These are phyloP conservation scores for Trypanosoma congolense DNA, from an alignment of 208 protist genomes.

Conservation along the genomic window DNA sequence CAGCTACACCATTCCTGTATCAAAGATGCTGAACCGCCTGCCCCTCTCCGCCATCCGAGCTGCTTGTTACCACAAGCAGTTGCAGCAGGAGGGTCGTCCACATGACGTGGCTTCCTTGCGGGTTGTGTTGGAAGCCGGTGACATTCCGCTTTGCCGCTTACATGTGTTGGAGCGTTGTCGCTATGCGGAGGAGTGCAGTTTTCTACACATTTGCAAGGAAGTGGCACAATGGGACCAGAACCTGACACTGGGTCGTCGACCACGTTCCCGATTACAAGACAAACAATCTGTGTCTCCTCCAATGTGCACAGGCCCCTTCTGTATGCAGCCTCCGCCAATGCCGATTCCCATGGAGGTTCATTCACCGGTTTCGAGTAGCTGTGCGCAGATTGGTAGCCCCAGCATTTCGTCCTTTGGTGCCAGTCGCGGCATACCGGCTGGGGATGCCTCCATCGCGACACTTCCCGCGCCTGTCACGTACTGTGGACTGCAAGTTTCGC, in stretches of 20 bases:
- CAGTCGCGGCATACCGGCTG: neutral
- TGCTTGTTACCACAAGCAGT: conserved; percentile 2
- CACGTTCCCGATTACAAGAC: neutral
- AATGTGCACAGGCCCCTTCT: neutral
- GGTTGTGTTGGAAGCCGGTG: conserved; percentile 12
- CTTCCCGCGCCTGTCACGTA: neutral
- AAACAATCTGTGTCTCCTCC: neutral
- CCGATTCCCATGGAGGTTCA: neutral
- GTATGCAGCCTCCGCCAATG: neutral
- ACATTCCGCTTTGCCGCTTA: conserved; percentile 46
- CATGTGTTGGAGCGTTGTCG: conserved; percentile 66
- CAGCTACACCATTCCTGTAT: conserved; percentile 66
- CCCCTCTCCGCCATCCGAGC: conserved; percentile 17
- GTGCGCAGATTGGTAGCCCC: neutral
- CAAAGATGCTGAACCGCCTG: conserved; percentile 38
- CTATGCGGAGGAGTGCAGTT: conserved; percentile 79
- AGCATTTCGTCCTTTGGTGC: neutral
- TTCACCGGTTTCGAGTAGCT: neutral
- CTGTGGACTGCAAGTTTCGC: neutral
- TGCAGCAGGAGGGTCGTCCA: neutral
- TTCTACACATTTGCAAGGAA: conserved; percentile 75
- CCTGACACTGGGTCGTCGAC: neutral
- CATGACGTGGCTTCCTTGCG: neutral
- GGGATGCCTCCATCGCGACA: neutral
- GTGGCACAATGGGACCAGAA: conserved; percentile 7